A percentile compares a stretch with the other conserved stretches of the same genome.
Conservation (phyloP, 345 rosid genomes). For the Gynandropsis gynandra region DNA sequence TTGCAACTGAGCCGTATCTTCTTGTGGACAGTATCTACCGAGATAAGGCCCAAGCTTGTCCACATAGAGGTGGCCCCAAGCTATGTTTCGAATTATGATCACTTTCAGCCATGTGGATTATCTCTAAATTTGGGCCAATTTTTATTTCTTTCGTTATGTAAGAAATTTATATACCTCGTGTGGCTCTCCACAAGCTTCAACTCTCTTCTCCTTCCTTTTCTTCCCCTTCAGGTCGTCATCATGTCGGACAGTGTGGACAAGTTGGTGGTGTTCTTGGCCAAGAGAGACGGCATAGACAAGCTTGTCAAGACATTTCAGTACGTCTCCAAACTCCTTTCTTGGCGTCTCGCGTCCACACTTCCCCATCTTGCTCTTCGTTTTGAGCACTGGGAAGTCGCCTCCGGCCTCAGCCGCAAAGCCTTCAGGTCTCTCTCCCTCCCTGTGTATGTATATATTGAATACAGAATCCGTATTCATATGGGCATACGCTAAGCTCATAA, state of each 20-base stretch:
- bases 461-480: too few relatives aligned
- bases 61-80: too few relatives aligned
- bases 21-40: too few relatives aligned
- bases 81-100: too few relatives aligned
- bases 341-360: conserved; percentile 48
- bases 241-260: conserved; percentile 67
- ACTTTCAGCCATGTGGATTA: too few relatives aligned
- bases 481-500: too few relatives aligned
- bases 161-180: too few relatives aligned
- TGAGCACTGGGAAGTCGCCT: conserved; percentile 91
- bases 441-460: conserved; percentile 15
- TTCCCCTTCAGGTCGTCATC: conserved; percentile 28
- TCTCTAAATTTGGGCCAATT: too few relatives aligned
- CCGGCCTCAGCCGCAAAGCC: conserved; percentile 92
- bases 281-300: conserved; percentile 96
- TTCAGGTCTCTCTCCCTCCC: conserved; percentile 32
- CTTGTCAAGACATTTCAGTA: conserved; percentile 97
- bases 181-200: too few relatives aligned
- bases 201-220: conserved; percentile 13
- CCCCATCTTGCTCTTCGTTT: conserved; percentile 53
- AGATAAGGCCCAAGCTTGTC: too few relatives aligned
- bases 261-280: conserved; percentile 84
- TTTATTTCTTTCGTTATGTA: too few relatives aligned
- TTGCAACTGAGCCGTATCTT: too few relatives aligned
- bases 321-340: conserved; percentile 82